Evolutionary conservation across 495 filamentous ascomycete species (phyloP).

Genomic region (Neurospora tetraspora): DNA sequence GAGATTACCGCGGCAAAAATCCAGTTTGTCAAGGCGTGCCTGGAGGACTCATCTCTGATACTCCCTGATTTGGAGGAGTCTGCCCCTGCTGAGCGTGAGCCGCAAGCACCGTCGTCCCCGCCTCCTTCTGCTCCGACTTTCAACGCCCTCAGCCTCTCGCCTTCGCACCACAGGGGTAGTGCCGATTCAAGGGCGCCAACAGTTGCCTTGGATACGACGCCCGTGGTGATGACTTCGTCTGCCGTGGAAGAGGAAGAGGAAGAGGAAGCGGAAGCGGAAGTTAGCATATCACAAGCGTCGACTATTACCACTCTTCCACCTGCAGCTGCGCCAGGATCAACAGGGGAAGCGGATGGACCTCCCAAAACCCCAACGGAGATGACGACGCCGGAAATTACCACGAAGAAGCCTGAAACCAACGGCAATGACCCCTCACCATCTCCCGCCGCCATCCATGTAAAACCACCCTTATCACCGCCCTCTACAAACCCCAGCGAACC

Average conservation of each 20-base stretch:
- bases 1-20: constrained; percentile 61
- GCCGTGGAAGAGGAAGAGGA: constrained; percentile 18
- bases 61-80: constrained; percentile 37
- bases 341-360: not conserved
- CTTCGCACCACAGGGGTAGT: constrained; percentile 13
- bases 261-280: not conserved
- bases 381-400: constrained; percentile 8
- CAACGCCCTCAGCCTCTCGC: constrained; percentile 4
- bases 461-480: not conserved
- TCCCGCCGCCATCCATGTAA: not conserved
- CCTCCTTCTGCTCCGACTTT: not conserved
- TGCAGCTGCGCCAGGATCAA: constrained; percentile 6
- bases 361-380: not conserved
- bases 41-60: constrained; percentile 54
- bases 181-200: constrained; percentile 10
- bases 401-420: constrained; percentile 6
- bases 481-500: not conserved
- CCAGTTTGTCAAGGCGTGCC: constrained; percentile 67
- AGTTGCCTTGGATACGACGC: constrained; percentile 24
- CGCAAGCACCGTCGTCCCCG: not conserved
- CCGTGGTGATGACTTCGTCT: constrained; percentile 21
- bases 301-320: not conserved
- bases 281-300: not conserved
- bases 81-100: constrained; percentile 1
- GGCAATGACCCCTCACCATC: not conserved